Conservation (phyloP, 306 rosid species). For the Carpinus fangiana region DNA sequence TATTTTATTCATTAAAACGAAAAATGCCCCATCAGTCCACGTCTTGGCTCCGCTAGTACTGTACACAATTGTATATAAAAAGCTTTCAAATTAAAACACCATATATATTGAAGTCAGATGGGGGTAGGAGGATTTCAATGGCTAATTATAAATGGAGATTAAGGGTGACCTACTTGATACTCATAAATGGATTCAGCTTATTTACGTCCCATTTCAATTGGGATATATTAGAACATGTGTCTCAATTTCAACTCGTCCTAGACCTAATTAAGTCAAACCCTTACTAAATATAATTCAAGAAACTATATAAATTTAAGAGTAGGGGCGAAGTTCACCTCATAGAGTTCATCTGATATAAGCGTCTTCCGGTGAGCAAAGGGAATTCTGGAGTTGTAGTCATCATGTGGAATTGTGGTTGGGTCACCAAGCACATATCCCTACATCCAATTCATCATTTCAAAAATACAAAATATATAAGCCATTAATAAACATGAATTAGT, state of each 20-base stretch:
- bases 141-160: background rate
- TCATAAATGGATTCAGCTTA: too few relatives aligned
- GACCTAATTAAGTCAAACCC: too few relatives aligned
- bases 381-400: background rate
- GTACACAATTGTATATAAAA: background rate
- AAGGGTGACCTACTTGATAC: too few relatives aligned
- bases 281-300: too few relatives aligned
- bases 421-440: constrained; percentile 29
- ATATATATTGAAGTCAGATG: background rate
- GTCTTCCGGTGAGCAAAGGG: constrained; percentile 7
- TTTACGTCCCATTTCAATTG: too few relatives aligned
- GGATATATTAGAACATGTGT: too few relatives aligned
- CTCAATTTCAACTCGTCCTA: too few relatives aligned
- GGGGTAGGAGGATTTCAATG: constrained; percentile 6
- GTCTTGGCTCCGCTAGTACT: too few relatives aligned
- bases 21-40: too few relatives aligned
- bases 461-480: too few relatives aligned
- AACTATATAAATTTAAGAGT: too few relatives aligned
- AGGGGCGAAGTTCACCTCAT: background rate
- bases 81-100: constrained; percentile 21
- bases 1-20: too few relatives aligned
- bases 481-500: background rate
- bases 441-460: background rate
- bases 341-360: constrained; percentile 25
- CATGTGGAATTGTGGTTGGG: background rate